phyloP scores from a whole-genome alignment of 306 rosid genomes.

The Malus fusca region DNA sequence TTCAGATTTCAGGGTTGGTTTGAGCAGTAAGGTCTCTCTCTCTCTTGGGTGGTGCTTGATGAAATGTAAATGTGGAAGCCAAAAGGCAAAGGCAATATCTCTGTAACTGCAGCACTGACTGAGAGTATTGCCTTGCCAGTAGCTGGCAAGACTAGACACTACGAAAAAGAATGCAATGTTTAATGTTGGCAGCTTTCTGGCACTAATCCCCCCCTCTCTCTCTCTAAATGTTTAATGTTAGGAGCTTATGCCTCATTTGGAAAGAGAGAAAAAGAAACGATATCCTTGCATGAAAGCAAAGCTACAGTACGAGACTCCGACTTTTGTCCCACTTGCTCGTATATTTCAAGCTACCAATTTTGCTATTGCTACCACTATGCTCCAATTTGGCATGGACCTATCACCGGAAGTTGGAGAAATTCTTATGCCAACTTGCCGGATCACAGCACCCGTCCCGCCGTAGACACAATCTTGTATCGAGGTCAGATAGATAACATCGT shows the following conservation, averaged over 20 bases:
- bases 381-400: not conserved
- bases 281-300: conserved; percentile 24
- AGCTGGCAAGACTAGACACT: not conserved
- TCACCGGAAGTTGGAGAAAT: no score
- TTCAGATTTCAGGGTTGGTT: not conserved
- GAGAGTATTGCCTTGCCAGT: not conserved
- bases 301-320: not conserved
- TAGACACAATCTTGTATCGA: no score
- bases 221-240: not conserved
- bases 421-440: not conserved
- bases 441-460: not conserved
- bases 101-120: not conserved
- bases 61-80: not conserved
- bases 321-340: not conserved
- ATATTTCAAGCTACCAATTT: not conserved
- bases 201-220: not conserved
- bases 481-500: not conserved
- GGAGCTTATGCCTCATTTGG: not conserved
- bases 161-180: not conserved
- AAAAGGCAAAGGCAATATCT: not conserved
- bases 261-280: not conserved
- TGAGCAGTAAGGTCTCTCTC: not conserved
- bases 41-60: not conserved
- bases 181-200: not conserved
- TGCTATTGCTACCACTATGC: not conserved